Percentiles rank a stretch among this genome's conserved stretches.
Conservation (phyloP, 73 alveolate genomes). For the Paramecium primaurelia region DNA sequence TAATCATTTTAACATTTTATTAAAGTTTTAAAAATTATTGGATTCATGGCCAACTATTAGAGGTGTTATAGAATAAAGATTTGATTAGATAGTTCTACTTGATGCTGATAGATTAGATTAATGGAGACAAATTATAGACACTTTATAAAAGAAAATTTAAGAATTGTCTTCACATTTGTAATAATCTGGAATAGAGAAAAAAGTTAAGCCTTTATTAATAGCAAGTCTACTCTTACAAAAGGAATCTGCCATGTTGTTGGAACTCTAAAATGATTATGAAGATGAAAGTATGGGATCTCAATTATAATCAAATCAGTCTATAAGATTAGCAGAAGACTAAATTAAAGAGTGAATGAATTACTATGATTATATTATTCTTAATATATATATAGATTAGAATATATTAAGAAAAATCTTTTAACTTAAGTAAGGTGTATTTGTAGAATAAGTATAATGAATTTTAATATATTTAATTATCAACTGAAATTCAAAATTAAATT, state of each 20-base stretch:
- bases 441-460: not conserved
- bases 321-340: not conserved
- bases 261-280: constrained; percentile 12
- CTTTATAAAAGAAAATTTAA: not conserved
- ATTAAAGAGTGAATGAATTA: not conserved
- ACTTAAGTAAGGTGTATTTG: not conserved
- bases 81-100: not conserved
- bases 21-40: not conserved
- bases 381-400: not conserved
- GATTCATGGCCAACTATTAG: not conserved
- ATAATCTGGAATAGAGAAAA: not conserved
- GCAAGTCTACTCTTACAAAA: constrained; percentile 2
- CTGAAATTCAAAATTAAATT: not conserved
- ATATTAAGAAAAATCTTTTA: too few relatives aligned
- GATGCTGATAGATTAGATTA: constrained; percentile 11
- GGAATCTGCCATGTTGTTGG: not conserved
- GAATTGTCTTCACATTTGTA: not conserved
- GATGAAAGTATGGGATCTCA: not conserved
- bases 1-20: not conserved
- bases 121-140: constrained; percentile 11
- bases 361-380: not conserved
- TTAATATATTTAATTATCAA: not conserved
- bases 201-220: not conserved
- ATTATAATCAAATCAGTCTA: not conserved
- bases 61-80: not conserved